These are phyloP conservation scores for Mortierella sp. DNA, from an alignment of 371 early-diverging fungal genomes.

Conservation along the genomic window DNA sequence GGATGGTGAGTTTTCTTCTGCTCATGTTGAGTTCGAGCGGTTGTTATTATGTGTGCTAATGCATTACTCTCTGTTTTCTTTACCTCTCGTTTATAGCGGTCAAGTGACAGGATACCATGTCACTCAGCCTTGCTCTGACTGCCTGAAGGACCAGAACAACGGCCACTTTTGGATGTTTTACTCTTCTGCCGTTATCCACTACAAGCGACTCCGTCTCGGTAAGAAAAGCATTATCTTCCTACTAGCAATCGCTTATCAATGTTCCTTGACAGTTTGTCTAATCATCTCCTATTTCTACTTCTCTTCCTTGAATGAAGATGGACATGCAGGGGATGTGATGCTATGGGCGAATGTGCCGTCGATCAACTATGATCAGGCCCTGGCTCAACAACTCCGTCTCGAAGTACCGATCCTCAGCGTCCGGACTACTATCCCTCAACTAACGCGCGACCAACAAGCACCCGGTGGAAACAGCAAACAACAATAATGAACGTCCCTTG, in stretches of 20 bases:
- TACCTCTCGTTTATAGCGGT: slow-evolving; percentile 58
- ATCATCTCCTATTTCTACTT: too few species aligned
- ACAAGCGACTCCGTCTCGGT: slow-evolving; percentile 40
- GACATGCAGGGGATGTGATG: slow-evolving; percentile 37
- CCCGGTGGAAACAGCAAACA: not conserved
- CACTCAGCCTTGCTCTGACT: slow-evolving; percentile 75
- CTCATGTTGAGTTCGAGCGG: not conserved
- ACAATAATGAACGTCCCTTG: slow-evolving; percentile 37
- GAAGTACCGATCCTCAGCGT: slow-evolving; percentile 36
- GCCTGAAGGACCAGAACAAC: slow-evolving; percentile 76
- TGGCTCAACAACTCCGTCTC: slow-evolving; percentile 34
- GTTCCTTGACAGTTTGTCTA: too few species aligned
- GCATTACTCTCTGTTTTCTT: not conserved
- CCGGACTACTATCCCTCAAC: slow-evolving; percentile 6
- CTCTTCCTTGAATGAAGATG: slow-evolving; percentile 8
- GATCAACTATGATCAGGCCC: slow-evolving; percentile 36
- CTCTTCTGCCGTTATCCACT: slow-evolving; percentile 62
- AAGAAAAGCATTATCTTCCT: not conserved
- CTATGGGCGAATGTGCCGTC: slow-evolving; percentile 49
- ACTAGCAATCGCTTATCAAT: too few species aligned
- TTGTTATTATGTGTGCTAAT: too few species aligned
- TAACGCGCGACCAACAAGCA: not conserved
- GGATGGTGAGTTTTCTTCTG: slow-evolving; percentile 61
- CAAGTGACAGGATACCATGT: slow-evolving; percentile 80
- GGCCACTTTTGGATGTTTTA: slow-evolving; percentile 83